Conservation (phyloP, 2,329 filamentous ascomycete genomes). For the Aotearoamyces nothofagi region DNA sequence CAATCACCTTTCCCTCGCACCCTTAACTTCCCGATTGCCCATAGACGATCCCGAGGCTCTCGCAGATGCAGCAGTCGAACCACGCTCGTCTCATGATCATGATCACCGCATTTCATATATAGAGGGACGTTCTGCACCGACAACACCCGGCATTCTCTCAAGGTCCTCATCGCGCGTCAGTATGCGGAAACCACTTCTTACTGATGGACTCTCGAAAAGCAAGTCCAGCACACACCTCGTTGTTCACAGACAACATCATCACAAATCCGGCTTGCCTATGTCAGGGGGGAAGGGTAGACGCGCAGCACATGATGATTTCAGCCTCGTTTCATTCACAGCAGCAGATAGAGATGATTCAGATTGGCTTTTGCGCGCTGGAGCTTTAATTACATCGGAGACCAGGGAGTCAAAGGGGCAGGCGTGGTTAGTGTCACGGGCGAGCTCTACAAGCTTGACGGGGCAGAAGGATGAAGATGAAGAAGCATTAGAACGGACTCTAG, state of each 20-base stretch:
- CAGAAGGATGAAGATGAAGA: constrained; percentile 36
- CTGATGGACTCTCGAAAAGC: constrained; percentile 34
- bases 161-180: constrained; percentile 37
- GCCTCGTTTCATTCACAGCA: constrained; percentile 13
- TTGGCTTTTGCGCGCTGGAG: constrained; percentile 50
- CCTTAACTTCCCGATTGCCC: constrained; percentile 45
- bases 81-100: not conserved
- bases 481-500: constrained; percentile 34
- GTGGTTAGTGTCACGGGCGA: constrained; percentile 51
- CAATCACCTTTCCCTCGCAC: constrained; percentile 46
- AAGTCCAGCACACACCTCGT: constrained; percentile 45
- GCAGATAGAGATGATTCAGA: constrained; percentile 36
- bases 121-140: constrained; percentile 45
- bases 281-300: constrained; percentile 10
- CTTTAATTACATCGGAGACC: constrained; percentile 43
- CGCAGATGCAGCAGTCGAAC: constrained; percentile 15
- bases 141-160: constrained; percentile 47
- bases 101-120: constrained; percentile 36
- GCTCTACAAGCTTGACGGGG: constrained; percentile 44
- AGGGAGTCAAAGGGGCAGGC: constrained; percentile 54
- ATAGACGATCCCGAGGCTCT: constrained; percentile 34
- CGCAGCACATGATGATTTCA: constrained; percentile 11
- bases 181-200: constrained; percentile 19
- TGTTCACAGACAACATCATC: constrained; percentile 10
- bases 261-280: constrained; percentile 13